Conservation (phyloP, 2,329 filamentous ascomycete genomes). For the Ampelomyces quisqualis region DNA sequence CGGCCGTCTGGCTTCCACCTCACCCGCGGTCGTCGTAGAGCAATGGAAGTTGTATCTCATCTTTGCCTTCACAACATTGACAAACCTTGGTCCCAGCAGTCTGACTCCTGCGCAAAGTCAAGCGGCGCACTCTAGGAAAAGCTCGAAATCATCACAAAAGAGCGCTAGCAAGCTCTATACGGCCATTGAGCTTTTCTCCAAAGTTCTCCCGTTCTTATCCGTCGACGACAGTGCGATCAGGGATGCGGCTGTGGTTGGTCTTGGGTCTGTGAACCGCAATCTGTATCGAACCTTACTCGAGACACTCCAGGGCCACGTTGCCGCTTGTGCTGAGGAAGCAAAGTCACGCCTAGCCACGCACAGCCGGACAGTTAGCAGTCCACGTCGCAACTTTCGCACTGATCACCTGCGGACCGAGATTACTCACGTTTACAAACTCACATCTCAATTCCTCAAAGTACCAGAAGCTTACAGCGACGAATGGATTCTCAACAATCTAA, state of each 20-base stretch:
- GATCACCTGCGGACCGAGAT: constrained; percentile 90
- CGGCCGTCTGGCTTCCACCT: constrained; percentile 62
- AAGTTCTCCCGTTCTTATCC: constrained; percentile 82
- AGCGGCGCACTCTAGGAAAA: constrained; percentile 72
- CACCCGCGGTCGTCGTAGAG: constrained; percentile 85
- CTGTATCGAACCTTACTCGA: constrained; percentile 90
- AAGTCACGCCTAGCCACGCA: constrained; percentile 74
- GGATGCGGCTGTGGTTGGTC: constrained; percentile 84
- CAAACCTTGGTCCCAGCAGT: constrained; percentile 66
- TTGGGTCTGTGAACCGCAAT: constrained; percentile 93
- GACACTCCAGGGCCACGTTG: constrained; percentile 82
- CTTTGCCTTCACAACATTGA: constrained; percentile 93
- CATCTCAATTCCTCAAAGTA: constrained; percentile 81
- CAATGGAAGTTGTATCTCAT: constrained; percentile 98
- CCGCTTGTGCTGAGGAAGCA: constrained; percentile 83
- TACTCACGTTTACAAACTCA: constrained; percentile 93
- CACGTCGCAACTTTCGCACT: constrained; percentile 73
- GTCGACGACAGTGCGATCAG: constrained; percentile 78
- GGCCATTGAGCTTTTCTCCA: constrained; percentile 84
- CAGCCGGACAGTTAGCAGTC: constrained; percentile 79
- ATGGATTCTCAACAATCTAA: constrained; percentile 85
- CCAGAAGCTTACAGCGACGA: constrained; percentile 80
- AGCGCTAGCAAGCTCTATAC: constrained; percentile 80
- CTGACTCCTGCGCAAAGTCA: constrained; percentile 59
- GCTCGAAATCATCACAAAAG: constrained; percentile 68